Conservation (phyloP, 768 basidiomycete species). For the Russula sp. region DNA sequence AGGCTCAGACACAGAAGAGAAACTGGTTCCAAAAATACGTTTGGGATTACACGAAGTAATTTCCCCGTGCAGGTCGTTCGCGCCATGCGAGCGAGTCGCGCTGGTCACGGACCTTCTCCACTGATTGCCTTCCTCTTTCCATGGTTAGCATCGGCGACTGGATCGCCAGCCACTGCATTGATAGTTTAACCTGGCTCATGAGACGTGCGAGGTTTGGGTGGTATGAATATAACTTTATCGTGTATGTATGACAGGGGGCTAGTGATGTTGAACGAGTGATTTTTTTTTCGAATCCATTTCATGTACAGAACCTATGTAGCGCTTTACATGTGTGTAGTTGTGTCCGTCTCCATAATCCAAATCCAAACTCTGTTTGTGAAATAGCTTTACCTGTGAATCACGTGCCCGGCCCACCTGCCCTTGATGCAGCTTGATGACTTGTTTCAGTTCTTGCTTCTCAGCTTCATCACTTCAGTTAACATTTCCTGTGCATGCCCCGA, state of each 20-base stretch:
- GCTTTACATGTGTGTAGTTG: too few relatives aligned
- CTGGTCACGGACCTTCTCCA: neutral
- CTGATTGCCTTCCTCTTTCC: neutral
- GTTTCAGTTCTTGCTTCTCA: too few relatives aligned
- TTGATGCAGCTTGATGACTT: too few relatives aligned
- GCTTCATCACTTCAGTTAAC: too few relatives aligned
- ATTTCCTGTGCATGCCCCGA: neutral
- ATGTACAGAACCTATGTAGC: too few relatives aligned
- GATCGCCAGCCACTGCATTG: neutral
- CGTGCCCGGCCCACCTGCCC: too few relatives aligned
- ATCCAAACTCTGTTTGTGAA: too few relatives aligned
- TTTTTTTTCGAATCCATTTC: too few relatives aligned
- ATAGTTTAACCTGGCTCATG: neutral
- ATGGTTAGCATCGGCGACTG: neutral
- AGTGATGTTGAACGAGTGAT: neutral
- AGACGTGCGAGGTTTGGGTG: neutral
- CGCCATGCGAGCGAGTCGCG: neutral
- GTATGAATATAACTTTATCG: neutral
- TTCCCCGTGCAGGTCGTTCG: neutral
- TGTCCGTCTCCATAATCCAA: too few relatives aligned
- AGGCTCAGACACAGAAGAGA: neutral
- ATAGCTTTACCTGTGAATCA: too few relatives aligned
- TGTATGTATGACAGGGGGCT: neutral
- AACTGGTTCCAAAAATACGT: constrained; percentile 4
- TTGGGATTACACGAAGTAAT: neutral